Evolutionary conservation across 805 yeast species (phyloP), one percentile per base, ranked within the genome.

Genomic region (Pichia scutulata): DNA sequence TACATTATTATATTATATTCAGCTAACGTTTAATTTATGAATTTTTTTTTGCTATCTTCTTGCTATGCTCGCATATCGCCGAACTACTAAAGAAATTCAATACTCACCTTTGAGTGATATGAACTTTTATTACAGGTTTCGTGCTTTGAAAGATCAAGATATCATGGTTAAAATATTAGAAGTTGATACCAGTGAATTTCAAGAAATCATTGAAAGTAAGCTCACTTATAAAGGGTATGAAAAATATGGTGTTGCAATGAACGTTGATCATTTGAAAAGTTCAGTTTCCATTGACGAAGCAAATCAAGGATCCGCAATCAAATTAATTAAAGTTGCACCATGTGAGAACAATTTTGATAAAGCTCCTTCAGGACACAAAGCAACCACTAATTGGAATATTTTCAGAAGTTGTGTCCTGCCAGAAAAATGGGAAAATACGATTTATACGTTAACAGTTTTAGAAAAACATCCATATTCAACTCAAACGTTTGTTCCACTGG

Each of bases 401-500:
- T 92, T 89, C 66, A 71, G 96, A 51, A 86, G 95, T 58, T 76
- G 82, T 3, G 86, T 89, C 5, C 95, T 93, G 2, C 67, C 62
- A n/a, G 86, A 82, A 57, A 69, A 85, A 50, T 72, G 82, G 41
- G 46, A 54, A 9, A 18, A 52, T 19, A 56, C 59, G 47, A 9
- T 39, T 1, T 85, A 84, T 60, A 60, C 65, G 1, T 68, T 85
- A 9, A 84, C 76, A 55, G 96, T 90, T 1, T 73, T 90, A 24
- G 98, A 90, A 63, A 76, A 96, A 66, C 98, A 90, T 65, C 97
- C 97, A 10, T 85, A 67, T 61, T 77, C 90, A 14, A 83, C 96
- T 0, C 98, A 90, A 66, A 85, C 96, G 0, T 90, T 90, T 63
- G 59, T 87, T n/a, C 97, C 98, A 7, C 77, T 92, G 86, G 97